These are phyloP conservation scores for Diplogelasinospora grovesii DNA, from an alignment of 495 filamentous ascomycete genomes.

Conservation along the genomic window DNA sequence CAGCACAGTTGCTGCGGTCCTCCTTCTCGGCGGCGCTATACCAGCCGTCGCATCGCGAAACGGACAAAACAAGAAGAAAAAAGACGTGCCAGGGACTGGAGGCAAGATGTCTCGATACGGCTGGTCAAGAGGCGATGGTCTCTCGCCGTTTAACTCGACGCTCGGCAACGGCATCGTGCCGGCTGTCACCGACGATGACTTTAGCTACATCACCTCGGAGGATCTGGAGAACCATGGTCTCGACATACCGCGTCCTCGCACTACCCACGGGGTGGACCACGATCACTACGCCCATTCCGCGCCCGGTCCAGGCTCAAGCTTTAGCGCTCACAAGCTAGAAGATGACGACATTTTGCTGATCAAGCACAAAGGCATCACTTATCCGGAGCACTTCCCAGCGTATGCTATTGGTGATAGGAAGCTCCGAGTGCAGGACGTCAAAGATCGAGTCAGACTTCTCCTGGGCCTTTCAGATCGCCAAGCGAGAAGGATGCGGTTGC, in stretches of 20 bases:
- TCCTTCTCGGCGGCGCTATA: slow-evolving; percentile 42
- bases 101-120: slow-evolving; percentile 58
- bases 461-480: slow-evolving; percentile 54
- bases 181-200: slow-evolving; percentile 69
- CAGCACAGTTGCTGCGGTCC: slow-evolving; percentile 36
- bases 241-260: slow-evolving; percentile 26
- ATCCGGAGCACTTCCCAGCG: slow-evolving; percentile 71
- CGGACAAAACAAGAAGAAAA: slow-evolving; percentile 10
- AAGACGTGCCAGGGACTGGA: slow-evolving; percentile 9
- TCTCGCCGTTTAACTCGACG: slow-evolving; percentile 51
- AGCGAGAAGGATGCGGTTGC: slow-evolving; percentile 53
- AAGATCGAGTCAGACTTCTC: slow-evolving; percentile 56
- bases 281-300: slow-evolving; percentile 20
- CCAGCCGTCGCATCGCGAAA: slow-evolving; percentile 43
- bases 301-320: slow-evolving; percentile 14
- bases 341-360: slow-evolving; percentile 78
- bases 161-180: slow-evolving; percentile 41
- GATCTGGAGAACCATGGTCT: slow-evolving; percentile 46
- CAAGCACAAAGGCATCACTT: slow-evolving; percentile 62
- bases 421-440: slow-evolving; percentile 60
- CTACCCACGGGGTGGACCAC: slow-evolving; percentile 26
- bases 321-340: slow-evolving; percentile 34
- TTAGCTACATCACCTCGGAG: slow-evolving; percentile 71
- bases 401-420: slow-evolving; percentile 75
- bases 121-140: slow-evolving; percentile 45